These are phyloP conservation scores for Solanum corneliomulleri DNA, from an alignment of 257 asterid species.

Conservation along the genomic window DNA sequence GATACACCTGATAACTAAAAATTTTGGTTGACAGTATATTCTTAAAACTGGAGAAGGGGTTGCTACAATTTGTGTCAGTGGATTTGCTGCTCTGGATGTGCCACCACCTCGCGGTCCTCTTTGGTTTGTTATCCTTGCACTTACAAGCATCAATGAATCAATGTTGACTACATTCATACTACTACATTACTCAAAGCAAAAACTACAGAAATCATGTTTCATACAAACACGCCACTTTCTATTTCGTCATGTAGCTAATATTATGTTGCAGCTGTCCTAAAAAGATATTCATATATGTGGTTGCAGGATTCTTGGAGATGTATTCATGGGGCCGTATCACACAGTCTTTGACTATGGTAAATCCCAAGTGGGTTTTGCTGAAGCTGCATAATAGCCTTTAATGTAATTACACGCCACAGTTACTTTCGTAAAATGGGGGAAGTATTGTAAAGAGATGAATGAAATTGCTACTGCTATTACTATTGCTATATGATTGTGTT, in stretches of 20 bases:
- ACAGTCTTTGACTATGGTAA: constrained; percentile 85
- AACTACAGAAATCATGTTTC: neutral
- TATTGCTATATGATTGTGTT: neutral
- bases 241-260: neutral
- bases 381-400: constrained; percentile 37
- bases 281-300: neutral
- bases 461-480: neutral
- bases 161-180: neutral
- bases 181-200: neutral
- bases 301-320: constrained; percentile 94
- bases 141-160: neutral
- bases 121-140: constrained; percentile 34
- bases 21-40: constrained; percentile 45
- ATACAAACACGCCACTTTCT: neutral
- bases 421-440: neutral
- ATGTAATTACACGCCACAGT: neutral
- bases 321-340: constrained; percentile 93
- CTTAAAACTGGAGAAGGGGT: constrained; percentile 61
- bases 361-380: constrained; percentile 80
- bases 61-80: constrained; percentile 65
- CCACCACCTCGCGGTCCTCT: constrained; percentile 89
- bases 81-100: constrained; percentile 82
- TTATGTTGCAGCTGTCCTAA: neutral
- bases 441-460: neutral
- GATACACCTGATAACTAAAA: neutral